Conservation (phyloP, 768 basidiomycete species). For the Pluteus cervinus region DNA sequence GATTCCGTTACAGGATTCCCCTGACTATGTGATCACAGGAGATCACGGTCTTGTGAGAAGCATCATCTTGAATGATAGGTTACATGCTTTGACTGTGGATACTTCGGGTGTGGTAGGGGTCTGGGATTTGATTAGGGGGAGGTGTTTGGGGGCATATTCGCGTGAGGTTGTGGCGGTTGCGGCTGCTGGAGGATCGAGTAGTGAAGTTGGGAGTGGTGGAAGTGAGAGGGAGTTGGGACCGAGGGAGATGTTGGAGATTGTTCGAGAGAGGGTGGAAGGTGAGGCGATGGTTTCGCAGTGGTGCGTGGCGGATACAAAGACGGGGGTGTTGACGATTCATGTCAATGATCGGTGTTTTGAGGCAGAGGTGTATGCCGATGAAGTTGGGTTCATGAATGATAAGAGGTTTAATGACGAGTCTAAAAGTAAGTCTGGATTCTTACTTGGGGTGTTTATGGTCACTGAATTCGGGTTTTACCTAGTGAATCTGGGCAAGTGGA, state of each 20-base stretch:
- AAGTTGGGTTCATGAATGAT: conserved; percentile 65
- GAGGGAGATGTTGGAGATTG: conserved; percentile 79
- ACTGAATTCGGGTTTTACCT: conserved; percentile 6
- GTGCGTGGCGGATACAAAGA: conserved; percentile 86
- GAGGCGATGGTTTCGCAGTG: conserved; percentile 83
- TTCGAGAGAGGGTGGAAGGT: conserved; percentile 90
- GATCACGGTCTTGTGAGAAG: conserved; percentile 79
- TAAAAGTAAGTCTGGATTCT: conserved; percentile 50
- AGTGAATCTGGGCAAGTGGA: conserved; percentile 95
- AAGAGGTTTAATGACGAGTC: conserved; percentile 69
- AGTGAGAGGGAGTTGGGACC: conserved; percentile 55
- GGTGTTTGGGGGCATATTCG: conserved; percentile 67
- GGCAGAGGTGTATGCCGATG: conserved; percentile 92
- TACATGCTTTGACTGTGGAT: conserved; percentile 88
- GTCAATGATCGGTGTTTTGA: conserved; percentile 88
- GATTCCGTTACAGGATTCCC: conserved; percentile 39
- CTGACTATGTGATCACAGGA: conserved; percentile 71
- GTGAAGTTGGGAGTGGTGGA: conserved; percentile 21
- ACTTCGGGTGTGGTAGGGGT: conserved; percentile 83
- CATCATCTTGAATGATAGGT: conserved; percentile 77
- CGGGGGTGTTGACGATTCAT: conserved; percentile 84
- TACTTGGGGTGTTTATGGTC: conserved; percentile 4
- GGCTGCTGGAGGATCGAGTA: conserved; percentile 36
- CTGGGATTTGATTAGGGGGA: conserved; percentile 84
- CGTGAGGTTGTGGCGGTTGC: conserved; percentile 61